These are phyloP conservation scores for Cystobasidium slooffiae DNA, from an alignment of 1,284 basidiomycete species.

Conservation along the genomic window DNA sequence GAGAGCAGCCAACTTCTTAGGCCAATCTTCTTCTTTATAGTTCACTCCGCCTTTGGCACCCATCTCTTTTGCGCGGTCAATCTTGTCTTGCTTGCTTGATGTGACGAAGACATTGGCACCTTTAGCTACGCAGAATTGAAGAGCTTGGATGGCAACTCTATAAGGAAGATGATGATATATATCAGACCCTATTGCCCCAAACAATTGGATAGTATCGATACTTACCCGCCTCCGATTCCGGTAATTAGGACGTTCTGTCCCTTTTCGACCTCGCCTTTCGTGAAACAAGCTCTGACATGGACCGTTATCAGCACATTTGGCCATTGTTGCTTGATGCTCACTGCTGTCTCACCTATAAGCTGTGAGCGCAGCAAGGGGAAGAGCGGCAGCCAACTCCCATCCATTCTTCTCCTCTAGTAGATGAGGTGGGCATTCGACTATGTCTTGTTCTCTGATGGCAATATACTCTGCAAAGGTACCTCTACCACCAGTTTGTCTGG, in stretches of 20 bases:
- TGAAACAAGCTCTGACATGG: conserved; percentile 66
- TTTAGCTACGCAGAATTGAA: conserved; percentile 75
- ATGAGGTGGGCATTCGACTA: conserved; percentile 71
- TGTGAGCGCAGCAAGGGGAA: conserved; percentile 76
- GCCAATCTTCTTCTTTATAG: conserved; percentile 75
- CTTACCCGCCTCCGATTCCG: conserved; percentile 64
- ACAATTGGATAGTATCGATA: no score
- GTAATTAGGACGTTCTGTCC: conserved; percentile 76
- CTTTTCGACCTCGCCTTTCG: conserved; percentile 68
- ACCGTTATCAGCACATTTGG: background rate
- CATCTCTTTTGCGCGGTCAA: conserved; percentile 66
- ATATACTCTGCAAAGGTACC: conserved; percentile 81
- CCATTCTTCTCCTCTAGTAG: conserved; percentile 62
- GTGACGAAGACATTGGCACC: conserved; percentile 84
- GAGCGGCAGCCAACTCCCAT: conserved; percentile 66
- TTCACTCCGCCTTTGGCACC: conserved; percentile 79
- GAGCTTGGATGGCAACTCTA: conserved; percentile 75
- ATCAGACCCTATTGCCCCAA: no score
- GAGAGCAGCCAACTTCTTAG: conserved; percentile 63
- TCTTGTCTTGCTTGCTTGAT: conserved; percentile 71
- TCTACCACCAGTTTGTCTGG: conserved; percentile 47
- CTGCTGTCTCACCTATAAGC: conserved; percentile 70
- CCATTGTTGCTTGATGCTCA: background rate
- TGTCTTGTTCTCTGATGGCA: conserved; percentile 70
- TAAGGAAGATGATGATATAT: no score